These are phyloP conservation scores for Dactylonectria macrodidyma DNA, from an alignment of 2,329 filamentous ascomycete species.

Conservation along the genomic window DNA sequence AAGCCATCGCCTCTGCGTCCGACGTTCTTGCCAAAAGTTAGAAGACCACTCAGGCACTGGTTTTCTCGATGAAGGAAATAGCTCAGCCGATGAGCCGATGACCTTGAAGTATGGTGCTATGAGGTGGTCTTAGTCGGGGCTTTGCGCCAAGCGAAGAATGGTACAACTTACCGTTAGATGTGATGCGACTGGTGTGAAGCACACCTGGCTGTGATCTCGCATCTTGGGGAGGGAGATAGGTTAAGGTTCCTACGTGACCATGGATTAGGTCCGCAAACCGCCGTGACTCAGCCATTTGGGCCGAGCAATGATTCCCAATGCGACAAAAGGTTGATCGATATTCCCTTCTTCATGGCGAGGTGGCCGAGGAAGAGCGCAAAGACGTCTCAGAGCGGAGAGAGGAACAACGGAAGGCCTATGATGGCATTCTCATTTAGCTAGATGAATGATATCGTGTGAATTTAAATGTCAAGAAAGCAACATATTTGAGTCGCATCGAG, in stretches of 20 bases:
- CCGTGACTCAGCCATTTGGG: slow-evolving; percentile 56
- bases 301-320: slow-evolving; percentile 50
- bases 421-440: slow-evolving; percentile 35
- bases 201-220: slow-evolving; percentile 44
- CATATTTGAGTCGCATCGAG: slow-evolving; percentile 24
- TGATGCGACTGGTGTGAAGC: slow-evolving; percentile 51
- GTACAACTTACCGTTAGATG: slow-evolving; percentile 45
- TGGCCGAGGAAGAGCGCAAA: slow-evolving; percentile 37
- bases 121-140: slow-evolving; percentile 14
- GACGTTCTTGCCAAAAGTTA: slow-evolving; percentile 49
- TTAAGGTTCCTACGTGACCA: slow-evolving; percentile 53
- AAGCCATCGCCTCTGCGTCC: slow-evolving; percentile 65
- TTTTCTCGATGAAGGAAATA: slow-evolving; percentile 53
- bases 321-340: slow-evolving; percentile 42
- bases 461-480: slow-evolving; percentile 18
- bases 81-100: slow-evolving; percentile 51
- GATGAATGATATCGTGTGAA: neutral
- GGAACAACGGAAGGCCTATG: slow-evolving; percentile 30
- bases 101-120: slow-evolving; percentile 52
- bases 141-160: slow-evolving; percentile 13
- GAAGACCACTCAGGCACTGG: slow-evolving; percentile 43
- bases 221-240: slow-evolving; percentile 49
- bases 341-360: slow-evolving; percentile 54
- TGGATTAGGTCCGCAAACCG: slow-evolving; percentile 51
- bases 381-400: slow-evolving; percentile 41